Conservation (phyloP, 2,329 filamentous ascomycete species). For the Zymoseptoria ardabiliae region DNA sequence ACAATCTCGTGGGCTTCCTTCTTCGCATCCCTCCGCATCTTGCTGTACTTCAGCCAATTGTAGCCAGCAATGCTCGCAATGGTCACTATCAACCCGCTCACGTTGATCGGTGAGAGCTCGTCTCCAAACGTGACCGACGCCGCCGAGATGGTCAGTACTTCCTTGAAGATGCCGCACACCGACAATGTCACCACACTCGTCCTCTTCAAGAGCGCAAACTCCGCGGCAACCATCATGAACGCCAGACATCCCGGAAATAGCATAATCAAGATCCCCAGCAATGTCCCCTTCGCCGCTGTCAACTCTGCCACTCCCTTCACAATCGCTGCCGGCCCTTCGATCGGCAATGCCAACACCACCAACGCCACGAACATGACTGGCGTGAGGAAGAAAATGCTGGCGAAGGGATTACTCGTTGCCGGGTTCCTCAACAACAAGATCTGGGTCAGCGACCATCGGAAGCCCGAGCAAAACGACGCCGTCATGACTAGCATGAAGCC, state of each 20-base stretch:
- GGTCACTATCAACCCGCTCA: conserved; percentile 80
- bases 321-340: conserved; percentile 70
- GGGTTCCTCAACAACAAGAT: conserved; percentile 90
- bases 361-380: conserved; percentile 91
- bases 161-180: conserved; percentile 97
- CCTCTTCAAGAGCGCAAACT: conserved; percentile 90
- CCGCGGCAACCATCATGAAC: conserved; percentile 92
- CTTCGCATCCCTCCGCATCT: conserved; percentile 73
- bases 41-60: conserved; percentile 88
- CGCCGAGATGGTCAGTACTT: conserved; percentile 89
- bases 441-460: conserved; percentile 97
- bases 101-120: conserved; percentile 75
- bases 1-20: conserved; percentile 39
- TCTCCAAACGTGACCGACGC: conserved; percentile 86
- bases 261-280: conserved; percentile 63
- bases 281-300: conserved; percentile 57
- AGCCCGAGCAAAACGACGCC: conserved; percentile 89
- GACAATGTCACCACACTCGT: conserved; percentile 93
- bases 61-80: conserved; percentile 77
- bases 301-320: conserved; percentile 58
- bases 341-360: conserved; percentile 70
- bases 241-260: conserved; percentile 86
- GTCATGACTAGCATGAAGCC: conserved; percentile 91
- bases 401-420: conserved; percentile 92
- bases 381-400: conserved; percentile 93